These are phyloP conservation scores for Globisporangium abappressorium DNA, from an alignment of 352 stramenopile species.

Conservation along the genomic window DNA sequence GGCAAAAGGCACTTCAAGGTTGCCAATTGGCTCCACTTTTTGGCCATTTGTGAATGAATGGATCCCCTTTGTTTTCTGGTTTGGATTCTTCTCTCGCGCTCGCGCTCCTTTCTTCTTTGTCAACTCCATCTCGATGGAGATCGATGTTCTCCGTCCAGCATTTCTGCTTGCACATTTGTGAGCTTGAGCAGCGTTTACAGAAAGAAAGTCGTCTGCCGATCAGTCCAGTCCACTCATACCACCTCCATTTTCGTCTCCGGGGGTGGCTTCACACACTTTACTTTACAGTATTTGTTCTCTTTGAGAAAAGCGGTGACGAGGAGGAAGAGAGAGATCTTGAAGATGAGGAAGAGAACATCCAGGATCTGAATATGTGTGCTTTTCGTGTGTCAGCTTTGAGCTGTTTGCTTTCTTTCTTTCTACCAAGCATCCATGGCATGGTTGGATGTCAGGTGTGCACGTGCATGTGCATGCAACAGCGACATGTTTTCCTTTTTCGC, in stretches of 20 bases:
- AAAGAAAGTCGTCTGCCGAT: background rate
- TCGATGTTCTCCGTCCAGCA: background rate
- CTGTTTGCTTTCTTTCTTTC: background rate
- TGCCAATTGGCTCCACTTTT: background rate
- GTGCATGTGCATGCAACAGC: background rate
- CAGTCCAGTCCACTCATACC: background rate
- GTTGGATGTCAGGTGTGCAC: background rate
- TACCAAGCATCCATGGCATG: background rate
- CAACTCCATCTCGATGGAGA: background rate
- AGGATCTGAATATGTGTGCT: background rate
- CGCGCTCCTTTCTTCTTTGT: background rate
- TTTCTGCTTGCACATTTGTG: background rate
- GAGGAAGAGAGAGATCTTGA: background rate
- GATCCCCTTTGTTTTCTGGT: background rate
- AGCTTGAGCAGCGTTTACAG: background rate
- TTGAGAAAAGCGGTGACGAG: background rate
- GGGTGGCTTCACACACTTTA: background rate
- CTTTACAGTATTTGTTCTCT: background rate
- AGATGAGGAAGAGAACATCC: background rate
- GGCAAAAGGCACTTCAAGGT: background rate
- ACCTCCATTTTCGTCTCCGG: background rate
- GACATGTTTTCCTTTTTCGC: background rate
- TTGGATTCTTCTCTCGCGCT: background rate
- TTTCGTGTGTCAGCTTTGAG: background rate
- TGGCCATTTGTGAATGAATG: background rate